These are phyloP conservation scores for Zea mays DNA, from an alignment of 176 grass and related monocot genomes.

Conservation along the genomic window DNA sequence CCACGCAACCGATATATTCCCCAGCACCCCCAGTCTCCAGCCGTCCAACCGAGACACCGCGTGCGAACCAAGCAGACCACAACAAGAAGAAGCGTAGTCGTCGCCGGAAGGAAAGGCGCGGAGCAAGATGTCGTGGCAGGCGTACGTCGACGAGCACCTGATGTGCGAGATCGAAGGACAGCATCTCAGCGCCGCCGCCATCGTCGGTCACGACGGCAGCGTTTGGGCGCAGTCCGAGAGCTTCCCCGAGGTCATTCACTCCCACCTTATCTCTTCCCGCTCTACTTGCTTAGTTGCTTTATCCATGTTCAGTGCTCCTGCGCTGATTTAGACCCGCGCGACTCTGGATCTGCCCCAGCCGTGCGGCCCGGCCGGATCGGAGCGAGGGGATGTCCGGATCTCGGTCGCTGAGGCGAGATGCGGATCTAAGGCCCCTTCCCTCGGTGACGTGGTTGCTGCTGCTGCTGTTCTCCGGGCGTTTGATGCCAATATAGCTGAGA, in stretches of 20 bases:
- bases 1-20: conserved; percentile 50
- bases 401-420: not conserved
- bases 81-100: not conserved
- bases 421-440: conserved; percentile 6
- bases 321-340: not conserved
- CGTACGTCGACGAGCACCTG: too few species aligned
- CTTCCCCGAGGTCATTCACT: conserved; percentile 55
- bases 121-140: conserved; percentile 54
- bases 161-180: conserved; percentile 16
- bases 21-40: conserved; percentile 17
- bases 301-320: not conserved
- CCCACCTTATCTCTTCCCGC: not conserved
- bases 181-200: conserved; percentile 61
- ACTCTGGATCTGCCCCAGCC: conserved; percentile 13
- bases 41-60: conserved; percentile 25
- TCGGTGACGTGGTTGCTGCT: not conserved
- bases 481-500: not conserved
- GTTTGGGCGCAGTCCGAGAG: conserved; percentile 54
- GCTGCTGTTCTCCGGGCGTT: not conserved
- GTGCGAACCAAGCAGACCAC: conserved; percentile 49
- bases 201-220: conserved; percentile 71
- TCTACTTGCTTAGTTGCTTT: not conserved
- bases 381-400: conserved; percentile 17
- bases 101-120: conserved; percentile 4
- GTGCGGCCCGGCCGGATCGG: conserved; percentile 18